Conservation (phyloP, 108 stramenopile genomes). For the Cyclostephanos tholiformis region DNA sequence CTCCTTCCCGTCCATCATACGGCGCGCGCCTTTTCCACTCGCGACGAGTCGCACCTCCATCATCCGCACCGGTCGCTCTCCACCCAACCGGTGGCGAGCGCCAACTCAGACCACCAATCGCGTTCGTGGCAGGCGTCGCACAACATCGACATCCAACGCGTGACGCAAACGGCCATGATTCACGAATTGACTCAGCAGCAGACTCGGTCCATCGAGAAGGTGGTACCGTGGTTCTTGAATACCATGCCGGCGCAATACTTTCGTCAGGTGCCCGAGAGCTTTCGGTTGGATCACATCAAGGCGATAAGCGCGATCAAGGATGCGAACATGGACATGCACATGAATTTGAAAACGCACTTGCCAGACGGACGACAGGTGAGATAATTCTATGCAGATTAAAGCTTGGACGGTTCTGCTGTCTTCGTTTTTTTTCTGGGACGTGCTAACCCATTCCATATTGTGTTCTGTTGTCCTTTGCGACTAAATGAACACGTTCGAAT, state of each 20-base stretch:
- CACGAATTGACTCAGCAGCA: constrained; percentile 83
- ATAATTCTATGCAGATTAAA: background rate
- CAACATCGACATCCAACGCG: constrained; percentile 83
- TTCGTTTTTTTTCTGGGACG: too few relatives aligned
- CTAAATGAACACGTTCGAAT: background rate
- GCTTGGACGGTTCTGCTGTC: too few relatives aligned
- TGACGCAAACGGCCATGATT: constrained; percentile 73
- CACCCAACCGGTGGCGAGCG: background rate
- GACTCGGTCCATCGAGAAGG: constrained; percentile 68
- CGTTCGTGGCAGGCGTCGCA: constrained; percentile 76
- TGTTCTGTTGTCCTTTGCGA: background rate
- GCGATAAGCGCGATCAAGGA: constrained; percentile 91
- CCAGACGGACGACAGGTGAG: constrained; percentile 60
- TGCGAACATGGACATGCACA: constrained; percentile 72
- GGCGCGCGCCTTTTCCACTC: constrained; percentile 11
- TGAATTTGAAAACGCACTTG: constrained; percentile 80
- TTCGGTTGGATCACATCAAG: constrained; percentile 96
- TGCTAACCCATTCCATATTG: too few relatives aligned
- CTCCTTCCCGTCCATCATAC: constrained; percentile 16
- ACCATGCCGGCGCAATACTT: constrained; percentile 94
- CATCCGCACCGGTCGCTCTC: background rate
- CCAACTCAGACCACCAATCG: background rate
- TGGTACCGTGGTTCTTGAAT: constrained; percentile 96
- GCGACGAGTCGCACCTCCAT: constrained; percentile 8
- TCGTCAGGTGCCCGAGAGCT: constrained; percentile 86